These are phyloP conservation scores for Floccularia luteovirens DNA, from an alignment of 768 basidiomycete genomes.

Conservation along the genomic window DNA sequence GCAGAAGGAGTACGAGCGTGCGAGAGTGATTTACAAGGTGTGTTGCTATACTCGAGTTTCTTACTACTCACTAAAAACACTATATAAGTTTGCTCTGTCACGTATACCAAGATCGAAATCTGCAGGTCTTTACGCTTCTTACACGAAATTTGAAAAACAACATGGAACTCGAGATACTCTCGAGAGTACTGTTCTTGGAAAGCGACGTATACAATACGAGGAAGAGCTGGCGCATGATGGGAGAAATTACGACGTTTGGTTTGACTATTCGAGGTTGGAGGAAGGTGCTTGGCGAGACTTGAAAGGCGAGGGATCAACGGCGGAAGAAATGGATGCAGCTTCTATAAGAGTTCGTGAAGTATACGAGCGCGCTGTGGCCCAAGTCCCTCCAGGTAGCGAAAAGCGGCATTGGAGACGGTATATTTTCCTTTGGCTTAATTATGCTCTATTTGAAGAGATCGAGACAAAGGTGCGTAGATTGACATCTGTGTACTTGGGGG, in stretches of 20 bases:
- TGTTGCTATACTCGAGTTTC: conserved; percentile 8
- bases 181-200: conserved; percentile 91
- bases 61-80: not conserved
- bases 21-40: conserved; percentile 95
- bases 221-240: conserved; percentile 90
- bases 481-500: not conserved
- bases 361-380: conserved; percentile 92
- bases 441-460: conserved; percentile 95
- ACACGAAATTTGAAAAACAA: conserved; percentile 98
- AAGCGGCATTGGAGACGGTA: conserved; percentile 90
- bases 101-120: conserved; percentile 92
- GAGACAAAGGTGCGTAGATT: conserved; percentile 68
- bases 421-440: conserved; percentile 91
- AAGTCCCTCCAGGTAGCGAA: conserved; percentile 90
- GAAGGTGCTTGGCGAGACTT: conserved; percentile 79
- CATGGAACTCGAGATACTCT: conserved; percentile 85
- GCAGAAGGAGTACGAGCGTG: conserved; percentile 93
- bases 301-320: conserved; percentile 64
- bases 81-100: conserved; percentile 80
- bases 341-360: conserved; percentile 76
- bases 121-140: conserved; percentile 78
- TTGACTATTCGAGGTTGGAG: conserved; percentile 90
- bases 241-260: conserved; percentile 97
- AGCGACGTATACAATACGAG: conserved; percentile 97
- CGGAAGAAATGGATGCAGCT: conserved; percentile 61